Conservation (phyloP, 306 rosid species). For the Quercus dentata region DNA sequence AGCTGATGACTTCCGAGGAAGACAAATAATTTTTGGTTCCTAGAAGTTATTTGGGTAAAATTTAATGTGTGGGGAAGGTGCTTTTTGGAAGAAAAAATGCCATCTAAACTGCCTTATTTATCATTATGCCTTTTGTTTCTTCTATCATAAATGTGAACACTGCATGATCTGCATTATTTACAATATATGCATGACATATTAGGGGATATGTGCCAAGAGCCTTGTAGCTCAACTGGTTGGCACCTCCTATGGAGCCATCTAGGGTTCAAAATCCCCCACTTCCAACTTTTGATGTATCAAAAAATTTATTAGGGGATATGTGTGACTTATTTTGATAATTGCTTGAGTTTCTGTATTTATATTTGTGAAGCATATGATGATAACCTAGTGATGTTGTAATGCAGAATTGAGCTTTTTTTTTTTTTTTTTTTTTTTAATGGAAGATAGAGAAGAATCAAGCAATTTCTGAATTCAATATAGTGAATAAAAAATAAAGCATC, state of each 20-base stretch:
- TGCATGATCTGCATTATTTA: background rate
- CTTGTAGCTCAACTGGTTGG: too few species aligned
- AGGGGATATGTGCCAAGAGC: background rate
- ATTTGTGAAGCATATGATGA: background rate
- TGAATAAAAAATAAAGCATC: too few species aligned
- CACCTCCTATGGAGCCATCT: too few species aligned
- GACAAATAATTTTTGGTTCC: background rate
- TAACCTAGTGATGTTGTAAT: background rate
- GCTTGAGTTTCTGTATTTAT: background rate
- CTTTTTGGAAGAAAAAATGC: background rate
- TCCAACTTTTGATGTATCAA: too few species aligned
- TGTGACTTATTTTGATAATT: background rate
- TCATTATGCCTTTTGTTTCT: background rate
- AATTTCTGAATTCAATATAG: background rate
- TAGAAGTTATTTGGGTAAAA: background rate
- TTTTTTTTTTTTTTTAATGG: background rate
- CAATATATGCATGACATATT: background rate
- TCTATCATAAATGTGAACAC: too few species aligned
- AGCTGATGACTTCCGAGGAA: background rate
- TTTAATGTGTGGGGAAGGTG: background rate
- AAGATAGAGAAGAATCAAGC: background rate
- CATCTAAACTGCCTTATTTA: background rate
- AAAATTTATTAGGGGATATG: background rate
- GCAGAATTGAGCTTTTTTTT: background rate
- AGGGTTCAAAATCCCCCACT: too few species aligned